A percentile compares a stretch with the other conserved stretches of the same genome.
Conservation (phyloP, 2,329 filamentous ascomycete species). For the Aspergillus sergii region DNA sequence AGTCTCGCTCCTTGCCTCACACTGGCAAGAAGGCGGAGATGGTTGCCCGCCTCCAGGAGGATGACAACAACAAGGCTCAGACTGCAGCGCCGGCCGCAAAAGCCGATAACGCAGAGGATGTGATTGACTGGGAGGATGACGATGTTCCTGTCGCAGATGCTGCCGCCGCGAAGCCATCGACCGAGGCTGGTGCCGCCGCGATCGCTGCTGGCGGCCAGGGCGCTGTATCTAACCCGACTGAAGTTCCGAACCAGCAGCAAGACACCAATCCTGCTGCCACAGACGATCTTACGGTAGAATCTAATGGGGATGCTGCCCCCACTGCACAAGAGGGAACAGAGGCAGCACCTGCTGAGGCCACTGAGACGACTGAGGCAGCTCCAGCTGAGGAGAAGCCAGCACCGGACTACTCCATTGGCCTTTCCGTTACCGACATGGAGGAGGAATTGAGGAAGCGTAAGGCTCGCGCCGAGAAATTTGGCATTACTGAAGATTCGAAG, state of each 20-base stretch:
- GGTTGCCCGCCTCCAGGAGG: conserved; percentile 49
- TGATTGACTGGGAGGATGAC: conserved; percentile 51
- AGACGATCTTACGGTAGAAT: conserved; percentile 40
- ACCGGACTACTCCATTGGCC: conserved; percentile 44
- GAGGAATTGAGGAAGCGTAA: conserved; percentile 52
- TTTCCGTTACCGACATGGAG: conserved; percentile 48
- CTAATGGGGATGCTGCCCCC: conserved; percentile 24
- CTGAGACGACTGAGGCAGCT: conserved; percentile 20
- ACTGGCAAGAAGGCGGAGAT: conserved; percentile 55
- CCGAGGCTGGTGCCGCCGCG: conserved; percentile 34
- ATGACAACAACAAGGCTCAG: conserved; percentile 36
- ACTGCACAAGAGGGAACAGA: conserved; percentile 19
- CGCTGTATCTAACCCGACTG: conserved; percentile 40
- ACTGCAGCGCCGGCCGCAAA: conserved; percentile 27
- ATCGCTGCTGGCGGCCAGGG: conserved; percentile 43
- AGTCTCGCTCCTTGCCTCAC: conserved; percentile 49
- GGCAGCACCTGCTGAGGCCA: conserved; percentile 16
- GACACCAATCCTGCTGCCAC: conserved; percentile 42
- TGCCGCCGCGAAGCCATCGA: conserved; percentile 29
- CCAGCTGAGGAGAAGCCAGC: conserved; percentile 36
- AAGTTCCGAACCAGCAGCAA: conserved; percentile 43
- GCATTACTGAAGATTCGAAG: conserved; percentile 45
- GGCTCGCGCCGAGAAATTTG: conserved; percentile 53
- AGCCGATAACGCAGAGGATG: conserved; percentile 41
- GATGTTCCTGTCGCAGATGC: conserved; percentile 33